phyloP scores from a whole-genome alignment of 306 rosid genomes.

The Inga leiocalycina region DNA sequence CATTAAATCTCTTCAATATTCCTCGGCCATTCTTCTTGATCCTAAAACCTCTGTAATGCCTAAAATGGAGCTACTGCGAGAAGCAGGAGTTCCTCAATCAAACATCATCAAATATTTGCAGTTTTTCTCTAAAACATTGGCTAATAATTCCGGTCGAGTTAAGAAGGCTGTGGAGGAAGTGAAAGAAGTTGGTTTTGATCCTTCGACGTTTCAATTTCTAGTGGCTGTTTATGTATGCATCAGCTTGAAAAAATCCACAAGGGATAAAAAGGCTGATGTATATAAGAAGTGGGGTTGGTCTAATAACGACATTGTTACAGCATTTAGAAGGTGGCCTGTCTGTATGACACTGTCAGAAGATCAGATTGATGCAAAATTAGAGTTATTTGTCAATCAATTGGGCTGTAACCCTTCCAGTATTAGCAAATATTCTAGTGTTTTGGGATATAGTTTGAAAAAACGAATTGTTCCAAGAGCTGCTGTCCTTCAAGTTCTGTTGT shows the following conservation, averaged over 20 bases:
- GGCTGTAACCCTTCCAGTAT: background rate
- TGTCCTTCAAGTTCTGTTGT: background rate
- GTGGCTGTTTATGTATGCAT: background rate
- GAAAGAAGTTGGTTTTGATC: background rate
- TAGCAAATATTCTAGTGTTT: background rate
- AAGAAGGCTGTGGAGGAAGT: background rate
- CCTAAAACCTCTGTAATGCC: background rate
- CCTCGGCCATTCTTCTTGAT: background rate
- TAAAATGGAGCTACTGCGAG: background rate
- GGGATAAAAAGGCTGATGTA: background rate
- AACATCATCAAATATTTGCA: background rate
- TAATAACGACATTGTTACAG: background rate
- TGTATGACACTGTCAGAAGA: background rate
- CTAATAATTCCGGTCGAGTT: background rate
- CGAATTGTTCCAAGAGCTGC: background rate
- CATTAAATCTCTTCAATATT: background rate
- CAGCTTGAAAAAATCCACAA: background rate
- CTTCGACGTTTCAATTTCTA: background rate
- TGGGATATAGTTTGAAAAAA: background rate
- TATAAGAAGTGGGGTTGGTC: slow-evolving; percentile 34
- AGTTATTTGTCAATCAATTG: background rate
- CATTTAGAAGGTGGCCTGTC: background rate
- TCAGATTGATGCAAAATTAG: background rate
- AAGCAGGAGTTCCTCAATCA: background rate
- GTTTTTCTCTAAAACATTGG: background rate